Percentiles rank a stretch among this genome's conserved stretches.
Conservation (phyloP, 1,284 basidiomycete genomes). For the Ustilago loliicola region DNA sequence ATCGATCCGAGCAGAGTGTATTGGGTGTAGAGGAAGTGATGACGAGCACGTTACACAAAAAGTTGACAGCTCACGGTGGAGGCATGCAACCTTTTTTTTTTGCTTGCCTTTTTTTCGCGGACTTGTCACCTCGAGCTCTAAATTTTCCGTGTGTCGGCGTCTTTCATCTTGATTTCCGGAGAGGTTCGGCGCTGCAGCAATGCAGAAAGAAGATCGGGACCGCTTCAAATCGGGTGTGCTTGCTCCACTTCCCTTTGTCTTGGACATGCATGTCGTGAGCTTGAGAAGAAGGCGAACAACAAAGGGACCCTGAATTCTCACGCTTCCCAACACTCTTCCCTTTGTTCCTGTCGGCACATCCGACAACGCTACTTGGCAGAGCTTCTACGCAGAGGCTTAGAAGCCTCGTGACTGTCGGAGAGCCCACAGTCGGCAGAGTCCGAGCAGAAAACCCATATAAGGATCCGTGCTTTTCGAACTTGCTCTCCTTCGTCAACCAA, state of each 20-base stretch:
- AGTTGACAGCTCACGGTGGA: constrained; percentile 19
- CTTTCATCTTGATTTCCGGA: background rate
- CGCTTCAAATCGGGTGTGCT: background rate
- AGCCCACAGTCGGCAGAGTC: background rate
- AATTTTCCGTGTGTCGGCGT: constrained; percentile 2
- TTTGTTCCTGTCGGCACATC: constrained; percentile 7
- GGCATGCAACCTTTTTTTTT: constrained; percentile 8
- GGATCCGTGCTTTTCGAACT: background rate
- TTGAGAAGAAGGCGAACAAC: background rate
- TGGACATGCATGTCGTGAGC: background rate
- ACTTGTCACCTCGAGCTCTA: constrained; percentile 7
- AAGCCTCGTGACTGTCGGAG: background rate
- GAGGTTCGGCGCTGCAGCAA: no score
- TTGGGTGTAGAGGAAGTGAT: background rate
- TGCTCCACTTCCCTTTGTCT: constrained; percentile 13
- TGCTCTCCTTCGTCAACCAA: background rate
- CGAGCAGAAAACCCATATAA: background rate
- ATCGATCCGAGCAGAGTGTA: background rate
- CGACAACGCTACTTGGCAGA: background rate
- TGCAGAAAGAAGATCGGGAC: background rate
- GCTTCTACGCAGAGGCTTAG: background rate
- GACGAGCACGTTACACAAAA: background rate
- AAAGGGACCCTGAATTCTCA: constrained; percentile 14
- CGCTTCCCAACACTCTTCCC: background rate
- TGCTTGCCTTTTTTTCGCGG: background rate